These are phyloP conservation scores for Porogramme epimiltina DNA, from an alignment of 1,284 basidiomycete genomes.

Conservation along the genomic window DNA sequence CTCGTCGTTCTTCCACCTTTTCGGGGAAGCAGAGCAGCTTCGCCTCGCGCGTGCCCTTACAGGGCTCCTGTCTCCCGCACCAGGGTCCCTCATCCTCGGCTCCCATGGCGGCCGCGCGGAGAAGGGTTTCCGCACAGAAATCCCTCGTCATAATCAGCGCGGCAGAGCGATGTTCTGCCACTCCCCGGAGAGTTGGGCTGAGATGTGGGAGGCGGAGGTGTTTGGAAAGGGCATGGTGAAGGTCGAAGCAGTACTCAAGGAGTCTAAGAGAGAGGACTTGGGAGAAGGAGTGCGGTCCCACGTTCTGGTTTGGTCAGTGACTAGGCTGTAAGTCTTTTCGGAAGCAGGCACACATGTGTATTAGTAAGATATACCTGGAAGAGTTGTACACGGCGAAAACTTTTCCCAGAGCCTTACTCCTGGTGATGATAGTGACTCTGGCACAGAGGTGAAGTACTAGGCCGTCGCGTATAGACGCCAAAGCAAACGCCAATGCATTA, in stretches of 20 bases:
- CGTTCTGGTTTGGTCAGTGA: constrained; percentile 32
- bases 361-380: too few species aligned
- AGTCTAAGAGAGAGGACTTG: not conserved
- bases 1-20: constrained; percentile 54
- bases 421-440: too few species aligned
- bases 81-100: constrained; percentile 41
- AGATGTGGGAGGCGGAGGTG: constrained; percentile 44
- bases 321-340: constrained; percentile 26
- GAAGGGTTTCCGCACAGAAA: constrained; percentile 25
- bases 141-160: not conserved
- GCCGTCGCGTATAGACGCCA: not conserved
- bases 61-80: constrained; percentile 38
- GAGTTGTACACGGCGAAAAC: too few species aligned
- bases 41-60: constrained; percentile 41
- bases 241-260: constrained; percentile 29
- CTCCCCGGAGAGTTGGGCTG: constrained; percentile 40
- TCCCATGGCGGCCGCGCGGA: constrained; percentile 26
- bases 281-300: constrained; percentile 16
- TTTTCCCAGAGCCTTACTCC: too few species aligned
- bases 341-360: too few species aligned
- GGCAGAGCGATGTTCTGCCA: constrained; percentile 31
- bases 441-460: too few species aligned
- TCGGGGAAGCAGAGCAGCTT: constrained; percentile 44
- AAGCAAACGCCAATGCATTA: not conserved
- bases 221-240: constrained; percentile 40